phyloP scores from a whole-genome alignment of 2,329 filamentous ascomycete genomes.

The Paracoccidioides brasiliensis region DNA sequence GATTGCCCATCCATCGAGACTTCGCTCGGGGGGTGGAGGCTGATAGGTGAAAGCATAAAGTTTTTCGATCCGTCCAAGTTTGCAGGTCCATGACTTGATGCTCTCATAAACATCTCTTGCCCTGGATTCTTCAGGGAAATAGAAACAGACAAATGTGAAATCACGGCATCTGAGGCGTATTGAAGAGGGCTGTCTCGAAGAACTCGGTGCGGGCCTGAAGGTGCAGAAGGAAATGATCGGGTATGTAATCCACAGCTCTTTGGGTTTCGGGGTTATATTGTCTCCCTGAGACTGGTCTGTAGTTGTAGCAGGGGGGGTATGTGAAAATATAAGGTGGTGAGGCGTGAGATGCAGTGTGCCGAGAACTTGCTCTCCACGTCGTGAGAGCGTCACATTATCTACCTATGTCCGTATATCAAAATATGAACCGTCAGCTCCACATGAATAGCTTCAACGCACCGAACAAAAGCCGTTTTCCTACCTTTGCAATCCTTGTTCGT shows the following conservation, averaged over 20 bases:
- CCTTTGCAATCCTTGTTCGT: slow-evolving; percentile 12
- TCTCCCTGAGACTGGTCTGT: slow-evolving; percentile 23
- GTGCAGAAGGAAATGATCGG: slow-evolving; percentile 77
- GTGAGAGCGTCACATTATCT: slow-evolving; percentile 46
- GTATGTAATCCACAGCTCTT: slow-evolving; percentile 87
- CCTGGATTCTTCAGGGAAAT: slow-evolving; percentile 60
- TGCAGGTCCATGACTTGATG: slow-evolving; percentile 69
- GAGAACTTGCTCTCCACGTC: slow-evolving; percentile 42
- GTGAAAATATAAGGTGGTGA: slow-evolving; percentile 53
- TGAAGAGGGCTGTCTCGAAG: slow-evolving; percentile 59
- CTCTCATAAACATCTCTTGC: slow-evolving; percentile 81
- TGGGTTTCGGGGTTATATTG: slow-evolving; percentile 34
- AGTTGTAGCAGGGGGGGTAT: slow-evolving; percentile 32
- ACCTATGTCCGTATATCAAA: slow-evolving; percentile 23
- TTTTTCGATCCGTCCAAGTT: slow-evolving; percentile 68
- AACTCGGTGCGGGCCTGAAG: slow-evolving; percentile 58
- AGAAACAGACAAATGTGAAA: slow-evolving; percentile 87
- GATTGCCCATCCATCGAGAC: slow-evolving; percentile 65
- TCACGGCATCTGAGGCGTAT: slow-evolving; percentile 84
- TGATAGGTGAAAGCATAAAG: slow-evolving; percentile 83
- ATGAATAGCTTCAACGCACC: neutral
- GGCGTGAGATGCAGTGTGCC: slow-evolving; percentile 50
- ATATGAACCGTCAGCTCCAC: neutral
- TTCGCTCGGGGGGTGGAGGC: slow-evolving; percentile 58
- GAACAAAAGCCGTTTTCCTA: neutral